Conservation (phyloP, 768 basidiomycete genomes). For the Pleurotus salmoneostramineus region DNA sequence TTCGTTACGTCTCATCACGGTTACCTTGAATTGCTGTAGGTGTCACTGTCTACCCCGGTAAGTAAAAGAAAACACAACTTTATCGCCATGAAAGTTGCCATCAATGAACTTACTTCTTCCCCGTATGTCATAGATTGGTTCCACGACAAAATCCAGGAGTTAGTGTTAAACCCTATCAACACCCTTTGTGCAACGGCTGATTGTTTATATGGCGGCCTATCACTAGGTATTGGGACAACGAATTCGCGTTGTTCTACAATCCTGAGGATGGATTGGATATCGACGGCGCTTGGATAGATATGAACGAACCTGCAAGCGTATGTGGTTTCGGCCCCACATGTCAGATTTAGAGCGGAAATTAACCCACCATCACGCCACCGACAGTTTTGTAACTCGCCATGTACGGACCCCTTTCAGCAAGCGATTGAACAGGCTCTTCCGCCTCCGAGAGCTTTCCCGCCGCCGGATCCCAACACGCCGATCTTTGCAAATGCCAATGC, state of each 20-base stretch:
- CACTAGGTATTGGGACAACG: conserved; percentile 56
- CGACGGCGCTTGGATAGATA: conserved; percentile 73
- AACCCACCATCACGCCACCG: neutral
- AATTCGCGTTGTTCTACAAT: conserved; percentile 55
- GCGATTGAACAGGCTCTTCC: conserved; percentile 50
- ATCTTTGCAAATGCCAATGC: conserved; percentile 38
- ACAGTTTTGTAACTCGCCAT: conserved; percentile 63
- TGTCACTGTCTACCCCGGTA: conserved; percentile 56
- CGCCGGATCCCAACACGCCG: conserved; percentile 50
- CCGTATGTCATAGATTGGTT: conserved; percentile 51
- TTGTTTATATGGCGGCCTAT: neutral
- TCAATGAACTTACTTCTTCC: neutral
- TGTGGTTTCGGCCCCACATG: conserved; percentile 12
- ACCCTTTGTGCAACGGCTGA: neutral
- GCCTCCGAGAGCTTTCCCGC: conserved; percentile 42
- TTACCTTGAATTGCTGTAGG: conserved; percentile 21
- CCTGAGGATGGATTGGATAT: conserved; percentile 55
- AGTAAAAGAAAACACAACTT: neutral
- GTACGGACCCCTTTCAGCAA: conserved; percentile 55
- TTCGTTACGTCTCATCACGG: neutral
- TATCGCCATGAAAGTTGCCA: neutral
- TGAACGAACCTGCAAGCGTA: conserved; percentile 72
- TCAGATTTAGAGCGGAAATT: neutral
- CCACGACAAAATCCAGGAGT: conserved; percentile 47
- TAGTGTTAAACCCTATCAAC: conserved; percentile 12